Evolutionary conservation across 441 rosid genomes (phyloP).

Genomic region (Aquilaria agallochum): DNA sequence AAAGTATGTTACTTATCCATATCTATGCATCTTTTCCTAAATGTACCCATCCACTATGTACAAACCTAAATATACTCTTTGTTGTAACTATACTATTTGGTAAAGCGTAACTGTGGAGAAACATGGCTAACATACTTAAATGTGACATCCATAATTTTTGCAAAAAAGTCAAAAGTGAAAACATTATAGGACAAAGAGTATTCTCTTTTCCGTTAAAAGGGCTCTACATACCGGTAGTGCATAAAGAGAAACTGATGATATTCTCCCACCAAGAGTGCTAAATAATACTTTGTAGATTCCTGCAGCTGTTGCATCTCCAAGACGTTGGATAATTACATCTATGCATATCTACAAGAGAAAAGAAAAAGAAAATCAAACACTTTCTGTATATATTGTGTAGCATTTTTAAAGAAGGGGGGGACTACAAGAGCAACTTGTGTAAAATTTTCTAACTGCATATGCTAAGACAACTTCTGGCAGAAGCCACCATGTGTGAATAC

Average conservation of each 20-base stretch:
- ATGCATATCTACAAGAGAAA: conserved; percentile 65
- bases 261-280: conserved; percentile 58
- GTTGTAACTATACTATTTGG: too few relatives aligned
- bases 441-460: too few relatives aligned
- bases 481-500: too few relatives aligned
- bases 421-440: too few relatives aligned
- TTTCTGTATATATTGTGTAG: not conserved
- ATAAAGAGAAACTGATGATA: conserved; percentile 67
- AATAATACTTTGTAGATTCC: conserved; percentile 79
- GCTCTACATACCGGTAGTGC: conserved; percentile 66
- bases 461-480: not conserved
- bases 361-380: conserved; percentile 3
- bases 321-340: conserved; percentile 89
- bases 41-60: too few relatives aligned
- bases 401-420: not conserved
- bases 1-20: too few relatives aligned
- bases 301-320: conserved; percentile 96
- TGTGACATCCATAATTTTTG: not conserved
- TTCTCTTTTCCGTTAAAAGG: too few relatives aligned
- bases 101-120: too few relatives aligned
- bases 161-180: too few relatives aligned
- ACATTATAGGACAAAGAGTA: not conserved
- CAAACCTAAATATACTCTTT: too few relatives aligned
- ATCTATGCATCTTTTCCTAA: too few relatives aligned
- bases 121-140: too few relatives aligned